Base-by-base conservation (phyloP, 768 basidiomycete genomes). In the Suillus cothurnatus region DNA sequence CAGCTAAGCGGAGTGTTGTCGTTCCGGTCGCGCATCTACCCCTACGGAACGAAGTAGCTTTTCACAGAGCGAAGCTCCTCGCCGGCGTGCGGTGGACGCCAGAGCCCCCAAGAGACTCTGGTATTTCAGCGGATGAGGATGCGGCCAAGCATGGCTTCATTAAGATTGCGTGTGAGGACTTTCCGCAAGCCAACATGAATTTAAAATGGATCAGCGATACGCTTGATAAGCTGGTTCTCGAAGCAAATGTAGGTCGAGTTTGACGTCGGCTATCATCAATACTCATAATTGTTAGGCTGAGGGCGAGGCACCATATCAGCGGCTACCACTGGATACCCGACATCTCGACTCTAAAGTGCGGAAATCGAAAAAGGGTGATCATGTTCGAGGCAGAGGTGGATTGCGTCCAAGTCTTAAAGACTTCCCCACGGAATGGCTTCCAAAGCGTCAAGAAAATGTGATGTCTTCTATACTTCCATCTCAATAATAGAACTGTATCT, bases 161-260 rank as follows among this genome's bases (percentile, higher is more conserved):
- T 77, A 95, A 95, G 80, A 92, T 99, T 66, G 85, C 91, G 1
- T 95, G 93, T 73, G 96, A 98, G 71, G 87, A 91, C 76, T 97
- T 94, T 77, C 88, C 89, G 8, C 82, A 86, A 69, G 86, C 89
- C 2, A 82, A 87, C 32, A 90, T 93, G 92, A 99, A 99, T 77
- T 81, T 97, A 71, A 97, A 96, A 77, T 97, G 94, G 92, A 93
- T 92, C 47, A 92, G 91, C 69, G 96, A 99, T 73, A 84, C 87
- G 19, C 76, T 99, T 62, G 92, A 95, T 72, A 80, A 84, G 69
- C 78, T 99, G 50, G 75, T 98, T 67, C 78, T 76, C n/a, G 90
- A 89, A 71, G 93, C 95, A 12, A 94, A 95, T 75, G 97, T 97
- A 73, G 70, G 94, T 85, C 26, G 61, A 49, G 47, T 15, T 43